Evolutionary conservation across 768 basidiomycete genomes (phyloP).

Genomic region (Amanita fuliginea): DNA sequence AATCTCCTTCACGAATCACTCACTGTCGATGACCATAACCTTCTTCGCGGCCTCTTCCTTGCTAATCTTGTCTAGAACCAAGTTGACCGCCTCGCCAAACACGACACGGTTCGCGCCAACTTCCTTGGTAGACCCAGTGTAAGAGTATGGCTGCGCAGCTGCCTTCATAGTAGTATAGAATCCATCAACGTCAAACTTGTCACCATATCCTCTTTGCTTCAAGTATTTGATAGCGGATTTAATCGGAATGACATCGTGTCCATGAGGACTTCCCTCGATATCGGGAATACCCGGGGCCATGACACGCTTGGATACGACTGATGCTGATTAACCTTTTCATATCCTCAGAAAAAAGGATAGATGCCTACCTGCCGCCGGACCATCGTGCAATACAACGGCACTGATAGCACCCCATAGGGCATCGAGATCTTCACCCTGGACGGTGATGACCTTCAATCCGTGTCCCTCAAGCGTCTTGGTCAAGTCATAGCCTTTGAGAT

Average conservation of each 20-base stretch:
- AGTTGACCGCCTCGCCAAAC: conserved; percentile 78
- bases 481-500: conserved; percentile 70
- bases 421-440: conserved; percentile 73
- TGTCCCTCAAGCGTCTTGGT: conserved; percentile 69
- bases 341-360: neutral
- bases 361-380: conserved; percentile 63
- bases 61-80: conserved; percentile 61
- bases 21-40: conserved; percentile 84
- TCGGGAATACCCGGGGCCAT: conserved; percentile 65
- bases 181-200: conserved; percentile 23
- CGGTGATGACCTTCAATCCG: conserved; percentile 65
- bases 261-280: conserved; percentile 71
- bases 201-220: conserved; percentile 44
- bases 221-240: conserved; percentile 74
- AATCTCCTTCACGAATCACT: conserved; percentile 15
- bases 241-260: conserved; percentile 80
- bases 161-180: conserved; percentile 63
- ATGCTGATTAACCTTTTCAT: neutral
- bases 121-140: conserved; percentile 63
- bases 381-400: conserved; percentile 44
- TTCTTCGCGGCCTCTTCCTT: conserved; percentile 71
- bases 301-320: conserved; percentile 58
- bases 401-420: conserved; percentile 60
- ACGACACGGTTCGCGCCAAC: conserved; percentile 70
- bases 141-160: conserved; percentile 40